phyloP scores from a whole-genome alignment of 225 moss, liverwort and hornwort genomes.

The Bryum argenteum region DNA sequence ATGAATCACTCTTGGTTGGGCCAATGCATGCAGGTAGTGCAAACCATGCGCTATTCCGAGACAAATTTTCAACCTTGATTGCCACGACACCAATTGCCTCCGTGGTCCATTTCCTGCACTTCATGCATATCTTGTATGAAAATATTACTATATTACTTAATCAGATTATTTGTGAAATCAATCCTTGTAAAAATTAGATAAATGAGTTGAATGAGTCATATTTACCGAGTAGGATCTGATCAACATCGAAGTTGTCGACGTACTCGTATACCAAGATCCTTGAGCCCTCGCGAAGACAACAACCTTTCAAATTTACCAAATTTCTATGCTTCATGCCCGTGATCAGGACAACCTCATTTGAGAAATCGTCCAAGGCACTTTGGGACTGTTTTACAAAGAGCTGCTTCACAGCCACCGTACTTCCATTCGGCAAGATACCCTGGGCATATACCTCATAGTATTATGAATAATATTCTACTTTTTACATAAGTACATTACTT shows the following conservation, averaged over 20 bases:
- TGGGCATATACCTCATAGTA: neutral
- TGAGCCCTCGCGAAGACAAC: slow-evolving; percentile 34
- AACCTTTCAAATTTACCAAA: slow-evolving; percentile 45
- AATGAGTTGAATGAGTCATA: too few relatives aligned
- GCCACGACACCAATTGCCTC: slow-evolving; percentile 22
- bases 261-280: slow-evolving; percentile 48
- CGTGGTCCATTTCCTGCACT: slow-evolving; percentile 15
- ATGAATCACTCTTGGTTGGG: slow-evolving; percentile 34
- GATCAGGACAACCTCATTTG: slow-evolving; percentile 51
- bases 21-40: slow-evolving; percentile 38
- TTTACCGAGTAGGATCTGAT: slow-evolving; percentile 36
- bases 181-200: too few relatives aligned
- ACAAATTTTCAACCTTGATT: slow-evolving; percentile 29
- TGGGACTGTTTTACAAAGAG: slow-evolving; percentile 18
- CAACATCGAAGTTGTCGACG: slow-evolving; percentile 44
- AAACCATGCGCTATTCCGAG: slow-evolving; percentile 33
- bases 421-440: slow-evolving; percentile 28
- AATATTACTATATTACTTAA: neutral
- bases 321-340: slow-evolving; percentile 50
- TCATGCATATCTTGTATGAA: neutral
- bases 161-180: neutral
- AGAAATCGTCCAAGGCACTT: slow-evolving; percentile 38
- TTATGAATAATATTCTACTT: too few relatives aligned
- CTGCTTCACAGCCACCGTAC: slow-evolving; percentile 37
- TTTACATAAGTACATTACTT: too few relatives aligned